Conservation (phyloP, 352 stramenopile genomes). For the Phytophthora chlamydospora region DNA sequence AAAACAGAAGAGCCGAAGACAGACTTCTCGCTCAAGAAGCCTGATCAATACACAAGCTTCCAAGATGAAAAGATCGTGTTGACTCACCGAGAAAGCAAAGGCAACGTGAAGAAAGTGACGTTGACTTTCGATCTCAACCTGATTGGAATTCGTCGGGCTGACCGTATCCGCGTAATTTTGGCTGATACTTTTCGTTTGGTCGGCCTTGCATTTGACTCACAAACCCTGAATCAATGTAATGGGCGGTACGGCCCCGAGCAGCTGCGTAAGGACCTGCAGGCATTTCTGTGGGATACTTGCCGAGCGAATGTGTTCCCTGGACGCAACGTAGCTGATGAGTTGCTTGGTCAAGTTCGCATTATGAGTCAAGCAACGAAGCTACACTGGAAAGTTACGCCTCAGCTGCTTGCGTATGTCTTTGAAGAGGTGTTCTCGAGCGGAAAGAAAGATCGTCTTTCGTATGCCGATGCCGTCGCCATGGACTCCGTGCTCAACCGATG, state of each 20-base stretch:
- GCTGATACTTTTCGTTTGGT: slow-evolving; percentile 71
- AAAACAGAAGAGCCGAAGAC: slow-evolving; percentile 4
- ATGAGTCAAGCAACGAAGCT: slow-evolving; percentile 52
- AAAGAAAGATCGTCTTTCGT: slow-evolving; percentile 60
- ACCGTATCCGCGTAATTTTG: slow-evolving; percentile 57
- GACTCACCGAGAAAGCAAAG: slow-evolving; percentile 48
- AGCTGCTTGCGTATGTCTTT: slow-evolving; percentile 64
- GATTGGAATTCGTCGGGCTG: slow-evolving; percentile 57
- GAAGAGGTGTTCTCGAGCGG: slow-evolving; percentile 59
- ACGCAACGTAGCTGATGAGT: slow-evolving; percentile 35
- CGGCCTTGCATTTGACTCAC: slow-evolving; percentile 61
- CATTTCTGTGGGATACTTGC: slow-evolving; percentile 68
- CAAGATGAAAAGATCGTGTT: slow-evolving; percentile 44
- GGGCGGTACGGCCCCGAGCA: slow-evolving; percentile 10
- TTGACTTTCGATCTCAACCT: slow-evolving; percentile 49
- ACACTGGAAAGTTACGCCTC: slow-evolving; percentile 72
- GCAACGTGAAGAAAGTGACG: slow-evolving; percentile 32
- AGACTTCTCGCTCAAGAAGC: slow-evolving; percentile 35
- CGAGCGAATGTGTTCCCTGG: slow-evolving; percentile 46
- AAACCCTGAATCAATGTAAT: slow-evolving; percentile 43
- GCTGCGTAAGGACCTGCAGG: slow-evolving; percentile 30
- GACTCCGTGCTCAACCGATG: slow-evolving; percentile 61
- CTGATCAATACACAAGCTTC: slow-evolving; percentile 30
- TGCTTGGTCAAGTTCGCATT: slow-evolving; percentile 54
- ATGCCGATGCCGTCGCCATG: slow-evolving; percentile 49